Conservation (phyloP, 2,329 filamentous ascomycete genomes). For the Fusarium pseudoanthophilum region DNA sequence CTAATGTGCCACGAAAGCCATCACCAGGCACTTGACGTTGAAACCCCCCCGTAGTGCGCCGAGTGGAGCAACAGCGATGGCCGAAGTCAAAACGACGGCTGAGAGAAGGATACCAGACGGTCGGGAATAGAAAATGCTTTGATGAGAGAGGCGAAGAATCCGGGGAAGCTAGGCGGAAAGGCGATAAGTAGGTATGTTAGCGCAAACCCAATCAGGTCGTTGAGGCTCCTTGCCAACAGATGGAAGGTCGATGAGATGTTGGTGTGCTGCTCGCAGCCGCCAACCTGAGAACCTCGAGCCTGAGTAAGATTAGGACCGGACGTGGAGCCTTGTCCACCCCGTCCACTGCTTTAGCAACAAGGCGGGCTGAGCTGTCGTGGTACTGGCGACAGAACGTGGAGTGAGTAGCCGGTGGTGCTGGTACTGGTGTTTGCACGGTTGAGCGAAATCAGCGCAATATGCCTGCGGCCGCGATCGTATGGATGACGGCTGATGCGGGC, state of each 20-base stretch:
- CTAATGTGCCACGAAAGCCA: constrained; percentile 51
- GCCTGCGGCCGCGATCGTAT: constrained; percentile 46
- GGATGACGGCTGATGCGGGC: constrained; percentile 44
- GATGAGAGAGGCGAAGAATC: constrained; percentile 36
- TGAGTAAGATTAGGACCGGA: constrained; percentile 28
- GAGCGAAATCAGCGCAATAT: constrained; percentile 40
- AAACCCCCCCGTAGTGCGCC: constrained; percentile 43
- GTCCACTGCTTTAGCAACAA: constrained; percentile 29
- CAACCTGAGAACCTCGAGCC: constrained; percentile 28
- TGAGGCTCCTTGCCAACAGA: constrained; percentile 28
- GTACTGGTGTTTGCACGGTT: constrained; percentile 27
- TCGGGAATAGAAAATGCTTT: constrained; percentile 36
- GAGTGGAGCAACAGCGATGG: constrained; percentile 44
- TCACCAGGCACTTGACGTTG: constrained; percentile 45
- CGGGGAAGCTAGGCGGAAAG: constrained; percentile 41
- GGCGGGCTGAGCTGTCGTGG: constrained; percentile 37
- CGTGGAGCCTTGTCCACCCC: constrained; percentile 35
- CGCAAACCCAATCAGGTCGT: constrained; percentile 34
- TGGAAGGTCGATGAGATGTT: constrained; percentile 32
- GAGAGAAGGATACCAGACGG: constrained; percentile 39
- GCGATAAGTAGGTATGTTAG: constrained; percentile 37
- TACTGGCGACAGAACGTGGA: constrained; percentile 37
- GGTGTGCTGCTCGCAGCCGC: constrained; percentile 38
- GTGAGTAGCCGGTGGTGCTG: constrained; percentile 24
- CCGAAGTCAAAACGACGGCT: constrained; percentile 36